Evolutionary conservation across 768 basidiomycete species (phyloP).

Genomic region (Pseudohyphozyma bogoriensis): DNA sequence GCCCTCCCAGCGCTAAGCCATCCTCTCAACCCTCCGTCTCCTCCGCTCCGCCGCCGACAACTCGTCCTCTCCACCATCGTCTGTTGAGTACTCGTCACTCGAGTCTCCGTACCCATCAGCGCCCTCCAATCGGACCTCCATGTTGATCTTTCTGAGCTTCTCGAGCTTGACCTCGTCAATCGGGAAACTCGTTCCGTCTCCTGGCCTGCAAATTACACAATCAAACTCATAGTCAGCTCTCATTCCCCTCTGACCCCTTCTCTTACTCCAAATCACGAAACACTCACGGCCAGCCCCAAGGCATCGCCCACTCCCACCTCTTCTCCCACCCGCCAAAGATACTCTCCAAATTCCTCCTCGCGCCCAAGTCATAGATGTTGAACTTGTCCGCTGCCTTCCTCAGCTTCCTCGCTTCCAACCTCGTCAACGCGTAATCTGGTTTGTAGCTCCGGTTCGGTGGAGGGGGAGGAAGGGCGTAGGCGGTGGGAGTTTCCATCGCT

Average conservation of each 20-base stretch:
- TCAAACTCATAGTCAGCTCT: background rate
- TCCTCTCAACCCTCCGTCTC: too few species aligned
- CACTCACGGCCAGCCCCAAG: slow-evolving; percentile 15
- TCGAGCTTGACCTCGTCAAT: background rate
- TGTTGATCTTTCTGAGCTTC: background rate
- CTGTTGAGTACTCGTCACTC: too few species aligned
- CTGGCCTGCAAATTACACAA: background rate
- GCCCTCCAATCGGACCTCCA: background rate
- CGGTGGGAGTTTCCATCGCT: background rate
- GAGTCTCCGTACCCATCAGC: background rate
- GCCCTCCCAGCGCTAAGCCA: too few species aligned
- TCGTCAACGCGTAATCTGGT: slow-evolving; percentile 1
- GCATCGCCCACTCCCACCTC: slow-evolving; percentile 15
- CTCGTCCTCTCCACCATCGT: too few species aligned
- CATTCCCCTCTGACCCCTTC: background rate
- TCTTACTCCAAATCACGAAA: background rate
- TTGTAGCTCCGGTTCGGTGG: background rate
- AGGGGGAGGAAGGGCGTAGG: background rate
- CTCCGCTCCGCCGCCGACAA: too few species aligned
- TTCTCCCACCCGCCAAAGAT: slow-evolving; percentile 7
- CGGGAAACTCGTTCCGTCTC: background rate
- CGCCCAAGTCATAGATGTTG: slow-evolving; percentile 23
- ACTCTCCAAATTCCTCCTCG: slow-evolving; percentile 8
- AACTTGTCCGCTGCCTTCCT: slow-evolving; percentile 4
- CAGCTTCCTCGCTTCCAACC: slow-evolving; percentile 16